A percentile compares a stretch with the other conserved stretches of the same genome.
Conservation (phyloP, 1,139 yeast genomes). For the Yamadazyma sp. region DNA sequence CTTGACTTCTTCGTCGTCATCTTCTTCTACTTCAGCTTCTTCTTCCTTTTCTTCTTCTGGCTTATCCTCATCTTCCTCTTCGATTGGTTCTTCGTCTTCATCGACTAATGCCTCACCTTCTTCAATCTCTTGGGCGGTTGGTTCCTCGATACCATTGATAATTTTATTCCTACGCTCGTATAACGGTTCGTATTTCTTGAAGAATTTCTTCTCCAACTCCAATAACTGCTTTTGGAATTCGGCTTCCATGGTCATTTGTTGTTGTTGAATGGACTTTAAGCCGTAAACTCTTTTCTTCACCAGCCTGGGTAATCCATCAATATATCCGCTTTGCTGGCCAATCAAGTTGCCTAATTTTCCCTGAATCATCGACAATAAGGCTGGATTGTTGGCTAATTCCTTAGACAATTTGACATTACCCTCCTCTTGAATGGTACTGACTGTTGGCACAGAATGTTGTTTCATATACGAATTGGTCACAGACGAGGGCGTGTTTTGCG, state of each 20-base stretch:
- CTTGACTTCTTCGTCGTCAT: conserved; percentile 41
- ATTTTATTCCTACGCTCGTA: conserved; percentile 73
- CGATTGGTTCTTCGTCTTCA: conserved; percentile 43
- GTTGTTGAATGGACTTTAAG: conserved; percentile 79
- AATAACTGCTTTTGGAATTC: conserved; percentile 89
- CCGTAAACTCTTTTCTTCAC: conserved; percentile 81
- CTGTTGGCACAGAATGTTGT: conserved; percentile 62
- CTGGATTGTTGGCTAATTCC: conserved; percentile 71
- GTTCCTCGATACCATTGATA: conserved; percentile 72
- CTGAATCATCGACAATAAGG: conserved; percentile 80
- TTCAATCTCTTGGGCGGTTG: conserved; percentile 73
- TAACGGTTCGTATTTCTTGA: conserved; percentile 72
- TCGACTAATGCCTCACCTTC: conserved; percentile 69
- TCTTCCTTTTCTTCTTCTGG: conserved; percentile 44
- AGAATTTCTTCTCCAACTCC: conserved; percentile 80
- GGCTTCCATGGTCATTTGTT: conserved; percentile 81
- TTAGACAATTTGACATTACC: conserved; percentile 34
- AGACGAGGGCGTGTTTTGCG: conserved; percentile 97
- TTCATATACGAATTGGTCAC: conserved; percentile 74
- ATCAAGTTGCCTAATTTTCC: conserved; percentile 83
- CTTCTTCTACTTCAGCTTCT: conserved; percentile 44
- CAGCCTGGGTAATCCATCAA: conserved; percentile 70
- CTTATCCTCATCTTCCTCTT: conserved; percentile 29
- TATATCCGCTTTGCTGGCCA: conserved; percentile 85
- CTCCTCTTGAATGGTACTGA: conserved; percentile 73